Base-by-base conservation (phyloP, 306 rosid genomes). In the Pyrus pyrifolia region DNA sequence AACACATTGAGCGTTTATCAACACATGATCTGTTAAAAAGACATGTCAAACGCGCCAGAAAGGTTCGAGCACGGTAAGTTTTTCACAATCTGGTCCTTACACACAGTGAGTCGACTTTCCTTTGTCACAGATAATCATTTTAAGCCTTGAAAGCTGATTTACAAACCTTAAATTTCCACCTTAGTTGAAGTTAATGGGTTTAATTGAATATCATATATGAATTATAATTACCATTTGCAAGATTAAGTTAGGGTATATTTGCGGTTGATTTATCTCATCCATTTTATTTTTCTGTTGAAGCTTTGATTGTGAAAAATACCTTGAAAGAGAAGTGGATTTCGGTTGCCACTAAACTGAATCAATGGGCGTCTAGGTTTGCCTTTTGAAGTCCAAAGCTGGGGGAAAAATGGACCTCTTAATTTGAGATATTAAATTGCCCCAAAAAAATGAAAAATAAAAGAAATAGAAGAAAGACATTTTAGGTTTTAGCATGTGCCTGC, bases 31-130 rank as follows among this genome's bases (percentile, higher is more conserved):
- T 95, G 52, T 82, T 95, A 75, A 87, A 83, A 84, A 75, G 81
- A 46, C 99, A 95, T 78, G 79, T 92, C 79, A 82, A 72, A 68
- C 92, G 92, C 55, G 99, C 99, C n/a, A 95, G 90, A 83, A 86
- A 52, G 79, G 92, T 95, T 82, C 88, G 97, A 84, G 87, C 92
- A 49, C 85, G 85, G 99, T 92, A 83, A 77, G 88, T 67, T 58
- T 83, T 71, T 67, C n/a, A 35, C 76, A 10, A 40, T 9, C 78
- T 45, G 61, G 42, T 73, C 40, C 59, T 67, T 29, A 12, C 10
- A 55, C 30, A n/a, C 49, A 31, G 22, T 9, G 19, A 60, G 8
- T 11, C 5, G 59, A 23, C 45, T 25, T 68, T 40, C 42, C 59
- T 17, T 38, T 55, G 68, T 35, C 18, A 51, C 40, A 1, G 19